A percentile compares a stretch with the other conserved stretches of the same genome.
Conservation (phyloP, 1,284 basidiomycete species). For the Leccinum pachyderme region DNA sequence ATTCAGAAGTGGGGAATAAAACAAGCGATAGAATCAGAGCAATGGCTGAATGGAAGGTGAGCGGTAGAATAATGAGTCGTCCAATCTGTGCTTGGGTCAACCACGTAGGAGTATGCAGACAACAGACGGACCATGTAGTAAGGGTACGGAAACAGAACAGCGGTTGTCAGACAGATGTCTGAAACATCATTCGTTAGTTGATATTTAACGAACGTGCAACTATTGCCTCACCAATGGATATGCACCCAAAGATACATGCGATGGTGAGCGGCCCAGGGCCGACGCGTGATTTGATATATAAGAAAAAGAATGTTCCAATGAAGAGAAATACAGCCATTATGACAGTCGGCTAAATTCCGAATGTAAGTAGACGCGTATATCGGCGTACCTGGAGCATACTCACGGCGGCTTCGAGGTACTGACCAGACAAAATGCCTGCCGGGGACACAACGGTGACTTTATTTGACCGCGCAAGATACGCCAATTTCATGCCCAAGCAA, state of each 20-base stretch:
- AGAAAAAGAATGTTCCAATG: constrained; percentile 55
- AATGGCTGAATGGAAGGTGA: constrained; percentile 61
- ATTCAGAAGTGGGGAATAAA: constrained; percentile 69
- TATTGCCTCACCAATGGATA: constrained; percentile 45
- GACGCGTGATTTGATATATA: constrained; percentile 63
- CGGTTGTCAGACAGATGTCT: constrained; percentile 64
- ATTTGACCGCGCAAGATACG: constrained; percentile 54
- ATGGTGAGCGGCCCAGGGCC: constrained; percentile 68
- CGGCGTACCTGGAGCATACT: constrained; percentile 19
- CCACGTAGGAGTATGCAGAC: not conserved
- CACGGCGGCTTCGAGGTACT: constrained; percentile 60
- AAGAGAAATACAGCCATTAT: constrained; percentile 69
- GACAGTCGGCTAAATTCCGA: constrained; percentile 46
- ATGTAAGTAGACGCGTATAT: constrained; percentile 3
- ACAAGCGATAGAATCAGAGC: constrained; percentile 51
- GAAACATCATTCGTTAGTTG: constrained; percentile 1
- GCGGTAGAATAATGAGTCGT: constrained; percentile 53
- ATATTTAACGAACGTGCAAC: not conserved
- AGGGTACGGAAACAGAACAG: constrained; percentile 64
- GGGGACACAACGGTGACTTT: constrained; percentile 41
- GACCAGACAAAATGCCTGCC: constrained; percentile 43
- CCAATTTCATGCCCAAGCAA: constrained; percentile 64
- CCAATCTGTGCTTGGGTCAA: constrained; percentile 40
- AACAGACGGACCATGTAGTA: constrained; percentile 47
- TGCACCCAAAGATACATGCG: constrained; percentile 57